Percentiles rank a stretch among this genome's conserved stretches.
These are phyloP conservation scores for Inonotus obliquus DNA, from an alignment of 1,284 basidiomycete genomes.

Conservation along the genomic window DNA sequence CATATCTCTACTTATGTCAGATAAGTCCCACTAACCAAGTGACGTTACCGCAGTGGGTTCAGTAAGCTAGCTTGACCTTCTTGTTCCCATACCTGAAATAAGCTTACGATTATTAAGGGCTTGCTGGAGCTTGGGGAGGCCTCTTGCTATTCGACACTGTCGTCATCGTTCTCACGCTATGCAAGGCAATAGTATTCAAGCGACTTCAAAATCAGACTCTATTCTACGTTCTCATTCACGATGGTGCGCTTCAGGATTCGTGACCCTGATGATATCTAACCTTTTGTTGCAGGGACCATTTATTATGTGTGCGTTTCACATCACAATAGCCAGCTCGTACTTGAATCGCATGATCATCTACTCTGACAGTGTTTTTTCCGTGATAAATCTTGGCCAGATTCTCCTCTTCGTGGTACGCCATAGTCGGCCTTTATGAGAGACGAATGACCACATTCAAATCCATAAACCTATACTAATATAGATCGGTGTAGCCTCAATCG, in stretches of 20 bases:
- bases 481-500: not conserved
- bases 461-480: not conserved
- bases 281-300: constrained; percentile 2
- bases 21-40: not conserved
- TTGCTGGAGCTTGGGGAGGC: constrained; percentile 34
- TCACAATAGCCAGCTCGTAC: not conserved
- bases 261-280: not conserved
- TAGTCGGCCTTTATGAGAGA: not conserved
- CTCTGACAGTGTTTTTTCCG: not conserved
- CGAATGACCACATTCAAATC: not conserved
- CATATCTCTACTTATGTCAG: not conserved
- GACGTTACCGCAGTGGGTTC: not conserved
- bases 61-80: not conserved
- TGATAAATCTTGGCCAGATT: not conserved
- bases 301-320: constrained; percentile 15
- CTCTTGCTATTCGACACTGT: constrained; percentile 37
- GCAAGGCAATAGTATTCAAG: constrained; percentile 32
- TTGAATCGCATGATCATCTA: not conserved
- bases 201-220: constrained; percentile 1
- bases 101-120: constrained; percentile 22
- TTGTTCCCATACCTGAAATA: not conserved
- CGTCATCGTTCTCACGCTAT: constrained; percentile 38
- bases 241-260: constrained; percentile 3
- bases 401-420: not conserved
- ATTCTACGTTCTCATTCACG: constrained; percentile 11